Evolutionary conservation across 768 basidiomycete genomes (phyloP).

Genomic region (Strobilomyces dryophilus): DNA sequence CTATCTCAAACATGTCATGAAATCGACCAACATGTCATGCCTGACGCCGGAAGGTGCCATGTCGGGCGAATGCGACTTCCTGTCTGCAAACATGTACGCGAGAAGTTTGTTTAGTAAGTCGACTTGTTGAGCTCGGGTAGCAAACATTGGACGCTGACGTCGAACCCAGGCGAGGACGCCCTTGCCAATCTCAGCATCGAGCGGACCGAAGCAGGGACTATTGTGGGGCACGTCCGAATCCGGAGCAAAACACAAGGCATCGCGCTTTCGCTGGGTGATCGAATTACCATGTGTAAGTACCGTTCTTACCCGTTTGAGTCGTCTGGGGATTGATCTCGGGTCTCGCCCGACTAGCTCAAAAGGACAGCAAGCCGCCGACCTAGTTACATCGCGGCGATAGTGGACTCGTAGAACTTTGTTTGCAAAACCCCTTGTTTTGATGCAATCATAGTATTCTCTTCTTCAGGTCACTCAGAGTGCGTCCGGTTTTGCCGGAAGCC

Average conservation of each 20-base stretch:
- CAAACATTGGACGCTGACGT: not conserved
- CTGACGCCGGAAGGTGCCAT: constrained; percentile 87
- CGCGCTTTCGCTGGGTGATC: constrained; percentile 88
- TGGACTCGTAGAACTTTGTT: not conserved
- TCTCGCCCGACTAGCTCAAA: constrained; percentile 33
- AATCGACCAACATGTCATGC: too few species aligned
- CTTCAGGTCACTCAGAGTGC: not conserved
- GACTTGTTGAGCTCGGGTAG: too few species aligned
- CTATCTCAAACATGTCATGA: constrained; percentile 95
- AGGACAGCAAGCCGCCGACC: constrained; percentile 34
- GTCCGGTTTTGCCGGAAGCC: not conserved
- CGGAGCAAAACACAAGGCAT: constrained; percentile 98
- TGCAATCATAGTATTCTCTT: not conserved
- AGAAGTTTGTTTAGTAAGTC: constrained; percentile 84
- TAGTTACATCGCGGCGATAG: constrained; percentile 1
- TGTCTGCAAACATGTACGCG: constrained; percentile 96
- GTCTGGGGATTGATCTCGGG: not conserved
- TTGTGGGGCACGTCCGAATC: constrained; percentile 94
- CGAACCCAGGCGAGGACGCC: constrained; percentile 81
- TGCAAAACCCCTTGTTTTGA: not conserved
- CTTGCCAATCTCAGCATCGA: constrained; percentile 95
- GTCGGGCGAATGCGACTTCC: constrained; percentile 95
- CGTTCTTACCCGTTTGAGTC: not conserved
- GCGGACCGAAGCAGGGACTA: constrained; percentile 71
- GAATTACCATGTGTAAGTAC: constrained; percentile 61